Conservation (phyloP, 805 yeast genomes). For the Wickerhamiella dianesei region DNA sequence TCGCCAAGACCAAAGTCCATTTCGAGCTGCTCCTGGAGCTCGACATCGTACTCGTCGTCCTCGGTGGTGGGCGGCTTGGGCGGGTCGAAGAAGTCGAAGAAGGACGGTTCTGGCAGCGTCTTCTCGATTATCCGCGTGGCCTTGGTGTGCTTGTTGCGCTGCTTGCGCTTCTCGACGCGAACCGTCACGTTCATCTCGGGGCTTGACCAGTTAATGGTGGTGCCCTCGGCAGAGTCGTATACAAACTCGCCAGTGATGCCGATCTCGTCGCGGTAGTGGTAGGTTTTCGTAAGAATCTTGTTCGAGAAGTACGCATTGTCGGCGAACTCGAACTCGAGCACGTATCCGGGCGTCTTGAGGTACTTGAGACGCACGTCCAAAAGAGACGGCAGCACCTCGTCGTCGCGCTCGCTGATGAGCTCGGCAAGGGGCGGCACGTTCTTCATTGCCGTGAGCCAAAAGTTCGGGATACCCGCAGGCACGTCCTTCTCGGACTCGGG, state of each 20-base stretch:
- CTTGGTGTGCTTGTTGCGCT: conserved; percentile 89
- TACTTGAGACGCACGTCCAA: conserved; percentile 66
- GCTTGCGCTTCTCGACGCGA: conserved; percentile 83
- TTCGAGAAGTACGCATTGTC: conserved; percentile 69
- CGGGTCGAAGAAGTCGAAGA: conserved; percentile 91
- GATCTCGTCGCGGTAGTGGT: conserved; percentile 84
- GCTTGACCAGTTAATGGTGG: conserved; percentile 68
- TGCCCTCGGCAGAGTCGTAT: conserved; percentile 93
- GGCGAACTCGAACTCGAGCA: conserved; percentile 66
- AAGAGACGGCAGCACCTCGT: conserved; percentile 61
- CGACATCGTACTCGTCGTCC: conserved; percentile 41
- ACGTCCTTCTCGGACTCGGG: conserved; percentile 27
- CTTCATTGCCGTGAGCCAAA: conserved; percentile 93
- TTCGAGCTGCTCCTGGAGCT: conserved; percentile 70
- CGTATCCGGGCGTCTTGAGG: conserved; percentile 69
- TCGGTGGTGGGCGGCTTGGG: conserved; percentile 56
- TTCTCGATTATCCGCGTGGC: conserved; percentile 94
- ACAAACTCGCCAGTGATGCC: conserved; percentile 94
- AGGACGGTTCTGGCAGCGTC: conserved; percentile 84
- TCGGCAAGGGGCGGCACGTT: conserved; percentile 71
- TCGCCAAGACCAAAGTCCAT: conserved; percentile 93
- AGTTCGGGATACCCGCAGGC: conserved; percentile 66
- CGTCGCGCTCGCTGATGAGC: conserved; percentile 78
- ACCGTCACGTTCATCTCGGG: conserved; percentile 76
- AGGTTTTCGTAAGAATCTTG: conserved; percentile 62